Evolutionary conservation across 805 yeast genomes (phyloP).

Genomic region (Tetrapisispora taiwanensis): DNA sequence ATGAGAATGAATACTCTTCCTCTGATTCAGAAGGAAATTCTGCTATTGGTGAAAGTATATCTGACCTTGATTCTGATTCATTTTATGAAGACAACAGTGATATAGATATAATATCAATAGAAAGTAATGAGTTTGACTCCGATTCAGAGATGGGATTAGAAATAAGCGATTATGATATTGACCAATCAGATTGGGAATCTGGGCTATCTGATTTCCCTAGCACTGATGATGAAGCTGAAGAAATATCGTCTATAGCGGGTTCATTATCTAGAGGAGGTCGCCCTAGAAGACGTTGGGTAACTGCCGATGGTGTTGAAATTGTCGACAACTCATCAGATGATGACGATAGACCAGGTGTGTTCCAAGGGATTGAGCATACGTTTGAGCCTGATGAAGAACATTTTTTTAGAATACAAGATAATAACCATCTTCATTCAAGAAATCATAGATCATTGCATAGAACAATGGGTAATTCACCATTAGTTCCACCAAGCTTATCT

Average conservation of each 20-base stretch:
- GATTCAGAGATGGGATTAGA: conserved; percentile 29
- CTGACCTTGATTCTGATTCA: conserved; percentile 14
- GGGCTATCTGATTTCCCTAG: conserved; percentile 28
- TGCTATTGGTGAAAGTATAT: conserved; percentile 23
- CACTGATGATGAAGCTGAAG: conserved; percentile 26
- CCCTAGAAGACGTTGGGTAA: conserved; percentile 23
- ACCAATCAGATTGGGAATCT: conserved; percentile 30
- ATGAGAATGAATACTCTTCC: conserved; percentile 29
- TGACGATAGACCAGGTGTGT: conserved; percentile 23
- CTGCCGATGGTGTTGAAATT: conserved; percentile 23
- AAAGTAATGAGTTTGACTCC: conserved; percentile 16
- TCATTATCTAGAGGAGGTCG: conserved; percentile 13
- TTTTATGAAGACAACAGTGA: conserved; percentile 16
- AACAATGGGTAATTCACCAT: conserved; percentile 11
- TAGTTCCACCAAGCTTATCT: conserved; percentile 22
- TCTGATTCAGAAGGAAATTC: conserved; percentile 15
- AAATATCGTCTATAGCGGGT: conserved; percentile 15
- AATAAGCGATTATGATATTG: conserved; percentile 27
- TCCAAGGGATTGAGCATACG: conserved; percentile 28
- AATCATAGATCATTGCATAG: conserved; percentile 17
- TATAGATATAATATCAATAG: conserved; percentile 19
- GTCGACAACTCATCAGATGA: conserved; percentile 22
- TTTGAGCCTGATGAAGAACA: conserved; percentile 21
- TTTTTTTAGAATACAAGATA: conserved; percentile 22
- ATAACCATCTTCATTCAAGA: conserved; percentile 12